Conservation (phyloP, 73 alveolate species). For the Paramecium sexaurelia region DNA sequence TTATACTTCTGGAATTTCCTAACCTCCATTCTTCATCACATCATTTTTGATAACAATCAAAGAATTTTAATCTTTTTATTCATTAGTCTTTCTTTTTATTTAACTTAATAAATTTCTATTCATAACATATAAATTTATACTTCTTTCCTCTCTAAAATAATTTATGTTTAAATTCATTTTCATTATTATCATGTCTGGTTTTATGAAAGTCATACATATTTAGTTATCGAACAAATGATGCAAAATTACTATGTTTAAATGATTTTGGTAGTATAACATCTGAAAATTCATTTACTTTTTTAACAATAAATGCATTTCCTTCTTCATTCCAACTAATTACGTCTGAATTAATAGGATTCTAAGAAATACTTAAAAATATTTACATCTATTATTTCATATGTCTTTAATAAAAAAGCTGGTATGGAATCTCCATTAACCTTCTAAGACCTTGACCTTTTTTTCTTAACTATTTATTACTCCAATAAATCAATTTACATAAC, state of each 20-base stretch:
- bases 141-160: slow-evolving; percentile 66
- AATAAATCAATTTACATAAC: slow-evolving; percentile 5
- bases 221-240: slow-evolving; percentile 96
- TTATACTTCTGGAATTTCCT: neutral
- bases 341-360: slow-evolving; percentile 82
- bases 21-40: neutral
- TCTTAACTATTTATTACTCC: slow-evolving; percentile 41
- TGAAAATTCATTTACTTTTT: slow-evolving; percentile 91
- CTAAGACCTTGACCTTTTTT: slow-evolving; percentile 33
- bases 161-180: slow-evolving; percentile 67
- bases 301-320: slow-evolving; percentile 92
- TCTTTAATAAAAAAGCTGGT: slow-evolving; percentile 53
- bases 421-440: slow-evolving; percentile 3
- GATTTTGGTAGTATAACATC: slow-evolving; percentile 93
- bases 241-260: slow-evolving; percentile 95
- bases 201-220: slow-evolving; percentile 95
- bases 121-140: neutral
- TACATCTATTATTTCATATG: slow-evolving; percentile 51
- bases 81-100: slow-evolving; percentile 51
- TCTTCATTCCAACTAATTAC: slow-evolving; percentile 95
- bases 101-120: neutral
- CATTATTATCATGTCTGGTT: slow-evolving; percentile 63
- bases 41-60: slow-evolving; percentile 20
- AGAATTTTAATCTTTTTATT: slow-evolving; percentile 1
- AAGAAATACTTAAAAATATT: neutral